Percentiles rank a stretch among this genome's conserved stretches.
Conservation (phyloP, 2,329 filamentous ascomycete genomes). For the Verticillium alfalfae region DNA sequence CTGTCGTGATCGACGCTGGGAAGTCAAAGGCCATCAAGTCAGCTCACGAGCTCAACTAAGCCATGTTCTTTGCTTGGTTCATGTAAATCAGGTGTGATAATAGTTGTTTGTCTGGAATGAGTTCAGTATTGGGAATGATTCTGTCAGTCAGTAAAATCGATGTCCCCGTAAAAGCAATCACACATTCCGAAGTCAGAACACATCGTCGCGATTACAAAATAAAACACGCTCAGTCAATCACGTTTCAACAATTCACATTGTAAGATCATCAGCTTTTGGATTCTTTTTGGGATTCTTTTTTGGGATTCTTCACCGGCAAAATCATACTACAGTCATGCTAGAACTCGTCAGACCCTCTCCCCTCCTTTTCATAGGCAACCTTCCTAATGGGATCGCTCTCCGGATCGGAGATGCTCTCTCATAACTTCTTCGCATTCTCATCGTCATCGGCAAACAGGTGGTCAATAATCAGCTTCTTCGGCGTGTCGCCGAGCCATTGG, state of each 20-base stretch:
- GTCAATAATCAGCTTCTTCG: conserved; percentile 59
- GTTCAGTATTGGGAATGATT: not conserved
- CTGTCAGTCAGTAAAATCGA: too few species aligned
- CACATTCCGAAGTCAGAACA: too few species aligned
- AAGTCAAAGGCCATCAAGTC: conserved; percentile 36
- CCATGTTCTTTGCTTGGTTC: not conserved
- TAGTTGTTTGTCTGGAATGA: too few species aligned
- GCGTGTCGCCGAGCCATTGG: conserved; percentile 71
- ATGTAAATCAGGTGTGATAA: not conserved
- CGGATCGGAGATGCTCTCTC: conserved; percentile 54
- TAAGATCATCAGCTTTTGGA: too few species aligned
- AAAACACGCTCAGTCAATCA: too few species aligned
- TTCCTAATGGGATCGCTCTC: conserved; percentile 51
- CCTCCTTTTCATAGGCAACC: not conserved
- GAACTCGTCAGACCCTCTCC: conserved; percentile 3
- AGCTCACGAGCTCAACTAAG: conserved; percentile 29
- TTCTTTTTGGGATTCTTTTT: too few species aligned
- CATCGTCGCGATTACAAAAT: too few species aligned
- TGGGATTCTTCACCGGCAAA: too few species aligned
- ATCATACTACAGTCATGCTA: not conserved
- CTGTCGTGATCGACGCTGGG: conserved; percentile 29
- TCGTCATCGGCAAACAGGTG: conserved; percentile 59
- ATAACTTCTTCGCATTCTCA: conserved; percentile 57
- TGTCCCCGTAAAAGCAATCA: too few species aligned
- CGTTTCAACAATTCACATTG: too few species aligned